Percentiles rank a stretch among this genome's conserved stretches.
These are phyloP conservation scores for Malassezia sp. DNA, from an alignment of 1,284 basidiomycete genomes.

Conservation along the genomic window DNA sequence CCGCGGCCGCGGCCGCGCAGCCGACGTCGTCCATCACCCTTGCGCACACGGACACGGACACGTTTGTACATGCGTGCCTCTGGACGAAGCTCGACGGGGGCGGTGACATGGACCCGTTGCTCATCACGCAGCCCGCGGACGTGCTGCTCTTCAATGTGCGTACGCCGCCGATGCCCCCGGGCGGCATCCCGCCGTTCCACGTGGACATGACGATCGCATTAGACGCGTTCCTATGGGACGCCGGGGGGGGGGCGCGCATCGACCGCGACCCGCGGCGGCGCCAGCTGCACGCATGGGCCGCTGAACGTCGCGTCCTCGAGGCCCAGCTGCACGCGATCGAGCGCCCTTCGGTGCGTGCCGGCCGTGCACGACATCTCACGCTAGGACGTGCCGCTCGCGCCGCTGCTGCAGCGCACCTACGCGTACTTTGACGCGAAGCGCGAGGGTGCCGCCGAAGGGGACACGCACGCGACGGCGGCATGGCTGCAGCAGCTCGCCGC, in stretches of 20 bases:
- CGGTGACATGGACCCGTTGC: constrained; percentile 6
- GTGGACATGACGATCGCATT: constrained; percentile 6
- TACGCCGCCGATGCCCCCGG: background rate
- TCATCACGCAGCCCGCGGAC: constrained; percentile 12
- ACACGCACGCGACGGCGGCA: background rate
- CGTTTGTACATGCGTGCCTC: constrained; percentile 3
- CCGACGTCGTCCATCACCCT: constrained; percentile 9
- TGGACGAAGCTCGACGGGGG: constrained; percentile 1
- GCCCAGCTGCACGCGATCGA: too few relatives aligned
- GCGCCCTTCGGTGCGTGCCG: too few relatives aligned
- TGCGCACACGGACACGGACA: constrained; percentile 4
- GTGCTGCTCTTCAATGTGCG: constrained; percentile 7
- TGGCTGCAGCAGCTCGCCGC: background rate
- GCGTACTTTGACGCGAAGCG: background rate
- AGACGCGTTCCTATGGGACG: constrained; percentile 10
- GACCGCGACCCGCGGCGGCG: constrained; percentile 3
- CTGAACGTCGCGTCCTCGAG: background rate
- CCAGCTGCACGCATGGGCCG: background rate
- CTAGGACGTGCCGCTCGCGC: too few relatives aligned
- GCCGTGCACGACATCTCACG: too few relatives aligned
- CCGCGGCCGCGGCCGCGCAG: constrained; percentile 1
- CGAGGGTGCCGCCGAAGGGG: background rate
- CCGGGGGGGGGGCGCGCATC: constrained; percentile 1
- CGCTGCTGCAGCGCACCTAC: too few relatives aligned
- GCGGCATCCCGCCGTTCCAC: background rate